These are phyloP conservation scores for Wickerhamiella qilinensis DNA, from an alignment of 805 yeast genomes.

Conservation along the genomic window DNA sequence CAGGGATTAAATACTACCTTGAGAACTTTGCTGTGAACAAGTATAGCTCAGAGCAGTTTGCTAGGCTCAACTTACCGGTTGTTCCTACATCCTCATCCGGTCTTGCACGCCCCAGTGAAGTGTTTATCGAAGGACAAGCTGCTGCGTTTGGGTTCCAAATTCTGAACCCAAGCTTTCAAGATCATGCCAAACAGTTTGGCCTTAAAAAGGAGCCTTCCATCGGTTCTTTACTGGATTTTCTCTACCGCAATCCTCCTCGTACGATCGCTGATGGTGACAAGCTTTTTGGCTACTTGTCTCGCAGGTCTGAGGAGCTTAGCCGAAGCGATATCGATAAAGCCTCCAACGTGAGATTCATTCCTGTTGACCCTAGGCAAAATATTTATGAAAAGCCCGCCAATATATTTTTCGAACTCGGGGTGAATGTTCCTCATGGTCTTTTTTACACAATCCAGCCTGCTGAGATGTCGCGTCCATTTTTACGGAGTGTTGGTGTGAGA, in stretches of 20 bases:
- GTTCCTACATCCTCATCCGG: slow-evolving; percentile 12
- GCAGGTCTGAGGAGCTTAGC: slow-evolving; percentile 12
- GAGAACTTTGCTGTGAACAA: slow-evolving; percentile 13
- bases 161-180: slow-evolving; percentile 10
- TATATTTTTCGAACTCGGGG: slow-evolving; percentile 12
- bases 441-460: slow-evolving; percentile 7
- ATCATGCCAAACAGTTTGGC: slow-evolving; percentile 20
- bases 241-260: slow-evolving; percentile 15
- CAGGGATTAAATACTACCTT: slow-evolving; percentile 19
- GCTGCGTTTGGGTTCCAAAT: slow-evolving; percentile 19
- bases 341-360: slow-evolving; percentile 15
- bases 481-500: slow-evolving; percentile 20
- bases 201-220: slow-evolving; percentile 17
- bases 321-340: slow-evolving; percentile 11
- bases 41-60: slow-evolving; percentile 5
- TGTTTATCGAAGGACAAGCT: slow-evolving; percentile 14
- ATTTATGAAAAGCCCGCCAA: slow-evolving; percentile 13
- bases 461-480: slow-evolving; percentile 17
- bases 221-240: slow-evolving; percentile 8
- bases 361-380: slow-evolving; percentile 7
- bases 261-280: slow-evolving; percentile 12
- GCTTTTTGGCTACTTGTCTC: slow-evolving; percentile 19
- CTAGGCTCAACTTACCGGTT: slow-evolving; percentile 4
- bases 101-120: slow-evolving; percentile 12
- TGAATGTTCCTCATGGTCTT: slow-evolving; percentile 7